Evolutionary conservation across 352 stramenopile genomes (phyloP).

Genomic region (Phytophthora cactorum): DNA sequence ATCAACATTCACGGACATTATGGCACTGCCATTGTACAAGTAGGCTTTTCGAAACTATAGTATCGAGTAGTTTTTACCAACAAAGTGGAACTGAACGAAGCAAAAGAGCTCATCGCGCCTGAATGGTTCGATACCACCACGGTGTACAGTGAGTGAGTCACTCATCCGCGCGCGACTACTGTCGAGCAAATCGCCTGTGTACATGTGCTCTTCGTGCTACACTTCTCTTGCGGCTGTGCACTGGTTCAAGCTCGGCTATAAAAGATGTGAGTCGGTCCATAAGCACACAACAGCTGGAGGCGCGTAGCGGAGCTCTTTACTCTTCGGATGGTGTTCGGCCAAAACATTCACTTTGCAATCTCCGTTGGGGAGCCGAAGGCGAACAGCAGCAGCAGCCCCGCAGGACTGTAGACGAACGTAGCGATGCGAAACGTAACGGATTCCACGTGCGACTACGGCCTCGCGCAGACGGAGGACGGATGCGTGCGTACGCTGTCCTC

Average conservation of each 20-base stretch:
- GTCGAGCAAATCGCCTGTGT: conserved; percentile 20
- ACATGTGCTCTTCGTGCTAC: conserved; percentile 21
- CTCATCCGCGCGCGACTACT: background rate
- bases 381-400: background rate
- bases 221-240: conserved; percentile 29
- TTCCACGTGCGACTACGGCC: conserved; percentile 37
- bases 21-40: too few species aligned
- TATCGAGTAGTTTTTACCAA: too few species aligned
- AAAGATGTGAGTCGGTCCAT: conserved; percentile 36
- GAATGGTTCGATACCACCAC: too few species aligned
- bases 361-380: conserved; percentile 6
- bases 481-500: conserved; percentile 38
- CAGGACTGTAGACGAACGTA: background rate
- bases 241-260: conserved; percentile 15
- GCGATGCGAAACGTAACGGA: conserved; percentile 40
- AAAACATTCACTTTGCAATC: conserved; percentile 33
- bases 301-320: conserved; percentile 27
- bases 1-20: too few species aligned
- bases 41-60: too few species aligned
- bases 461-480: conserved; percentile 33
- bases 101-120: background rate
- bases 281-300: conserved; percentile 22
- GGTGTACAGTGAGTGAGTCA: too few species aligned
- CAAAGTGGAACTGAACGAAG: background rate
- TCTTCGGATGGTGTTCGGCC: conserved; percentile 25